These are phyloP conservation scores for Cladosporium velox DNA, from an alignment of 2,329 filamentous ascomycete species.

Conservation along the genomic window DNA sequence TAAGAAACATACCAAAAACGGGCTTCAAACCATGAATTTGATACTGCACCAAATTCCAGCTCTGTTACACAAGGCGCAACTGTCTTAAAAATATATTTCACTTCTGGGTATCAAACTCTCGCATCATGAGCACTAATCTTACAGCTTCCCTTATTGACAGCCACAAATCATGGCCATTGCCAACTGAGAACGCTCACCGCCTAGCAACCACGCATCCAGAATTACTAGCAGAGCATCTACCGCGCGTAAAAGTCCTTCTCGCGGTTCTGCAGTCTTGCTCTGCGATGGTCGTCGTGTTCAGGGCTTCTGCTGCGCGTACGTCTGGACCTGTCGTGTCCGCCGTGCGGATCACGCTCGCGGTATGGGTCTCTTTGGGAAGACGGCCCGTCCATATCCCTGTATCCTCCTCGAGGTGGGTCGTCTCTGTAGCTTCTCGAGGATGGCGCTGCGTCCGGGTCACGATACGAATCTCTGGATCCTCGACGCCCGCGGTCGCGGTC, in stretches of 20 bases:
- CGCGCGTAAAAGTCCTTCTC: constrained; percentile 41
- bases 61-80: background rate
- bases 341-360: constrained; percentile 11
- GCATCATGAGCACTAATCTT: background rate
- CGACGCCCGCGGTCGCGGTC: constrained; percentile 29
- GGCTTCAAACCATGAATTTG: background rate
- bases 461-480: constrained; percentile 29
- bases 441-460: constrained; percentile 25
- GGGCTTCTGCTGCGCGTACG: constrained; percentile 36
- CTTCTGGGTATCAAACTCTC: background rate
- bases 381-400: constrained; percentile 22
- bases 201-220: background rate
- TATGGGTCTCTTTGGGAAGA: background rate
- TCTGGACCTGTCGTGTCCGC: constrained; percentile 17
- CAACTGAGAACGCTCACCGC: background rate
- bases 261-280: constrained; percentile 40
- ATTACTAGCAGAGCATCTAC: constrained; percentile 16
- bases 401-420: constrained; percentile 10
- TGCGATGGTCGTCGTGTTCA: constrained; percentile 23
- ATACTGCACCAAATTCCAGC: background rate
- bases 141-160: background rate
- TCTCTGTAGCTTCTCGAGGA: constrained; percentile 10
- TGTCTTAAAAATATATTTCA: background rate
- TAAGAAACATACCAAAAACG: background rate
- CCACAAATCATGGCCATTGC: background rate